phyloP scores from a whole-genome alignment of 805 yeast genomes.

The Candida caryicola region DNA sequence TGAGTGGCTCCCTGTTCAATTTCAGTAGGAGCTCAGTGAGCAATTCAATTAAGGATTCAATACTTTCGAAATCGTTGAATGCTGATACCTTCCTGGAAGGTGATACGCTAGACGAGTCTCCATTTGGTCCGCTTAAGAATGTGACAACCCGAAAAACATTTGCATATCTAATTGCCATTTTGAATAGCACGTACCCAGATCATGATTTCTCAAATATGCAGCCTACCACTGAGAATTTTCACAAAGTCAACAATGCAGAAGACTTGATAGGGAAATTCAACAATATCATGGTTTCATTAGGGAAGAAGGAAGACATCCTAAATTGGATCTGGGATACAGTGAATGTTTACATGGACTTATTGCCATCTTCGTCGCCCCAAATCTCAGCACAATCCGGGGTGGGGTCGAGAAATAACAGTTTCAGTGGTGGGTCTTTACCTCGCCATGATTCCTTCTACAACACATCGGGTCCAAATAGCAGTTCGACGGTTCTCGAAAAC shows the following conservation, averaged over 20 bases:
- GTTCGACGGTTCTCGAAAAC: conserved; percentile 27
- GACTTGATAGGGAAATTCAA: conserved; percentile 67
- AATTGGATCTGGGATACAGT: conserved; percentile 87
- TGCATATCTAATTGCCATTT: conserved; percentile 84
- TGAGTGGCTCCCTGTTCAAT: conserved; percentile 13
- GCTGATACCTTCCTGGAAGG: conserved; percentile 14
- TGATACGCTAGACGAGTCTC: conserved; percentile 46
- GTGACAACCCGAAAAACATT: conserved; percentile 85
- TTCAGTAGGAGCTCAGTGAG: conserved; percentile 4
- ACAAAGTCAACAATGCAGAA: conserved; percentile 32
- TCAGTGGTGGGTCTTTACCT: conserved; percentile 8
- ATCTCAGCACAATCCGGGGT: conserved; percentile 17
- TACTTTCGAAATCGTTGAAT: conserved; percentile 23
- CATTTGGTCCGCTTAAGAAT: conserved; percentile 89
- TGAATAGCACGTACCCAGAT: conserved; percentile 92
- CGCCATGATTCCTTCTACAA: conserved; percentile 2
- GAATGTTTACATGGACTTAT: conserved; percentile 74
- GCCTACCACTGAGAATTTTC: conserved; percentile 63
- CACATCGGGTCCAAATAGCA: conserved; percentile 15
- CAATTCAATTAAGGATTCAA: conserved; percentile 6
- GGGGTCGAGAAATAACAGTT: conserved; percentile 29
- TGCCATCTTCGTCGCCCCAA: conserved; percentile 27
- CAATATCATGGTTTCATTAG: conserved; percentile 60
- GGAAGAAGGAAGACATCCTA: conserved; percentile 39
- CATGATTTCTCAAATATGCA: conserved; percentile 88